Percentiles rank a stretch among this genome's conserved stretches.
These are phyloP conservation scores for Fraxinus dipetala DNA, from an alignment of 305 asterid genomes.

Conservation along the genomic window DNA sequence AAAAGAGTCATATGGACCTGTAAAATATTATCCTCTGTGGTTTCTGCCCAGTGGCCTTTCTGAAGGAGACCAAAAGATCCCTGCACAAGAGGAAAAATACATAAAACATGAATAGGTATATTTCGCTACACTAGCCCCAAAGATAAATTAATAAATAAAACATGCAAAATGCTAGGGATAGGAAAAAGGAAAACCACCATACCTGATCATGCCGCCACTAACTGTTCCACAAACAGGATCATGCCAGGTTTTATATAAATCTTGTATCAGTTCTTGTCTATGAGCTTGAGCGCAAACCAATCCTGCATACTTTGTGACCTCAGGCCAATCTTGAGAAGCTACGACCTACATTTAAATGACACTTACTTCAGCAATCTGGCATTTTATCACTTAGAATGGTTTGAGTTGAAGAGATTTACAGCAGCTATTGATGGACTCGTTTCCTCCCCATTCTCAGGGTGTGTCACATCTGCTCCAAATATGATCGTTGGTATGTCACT, in stretches of 20 bases:
- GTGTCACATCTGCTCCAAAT: constrained; percentile 98
- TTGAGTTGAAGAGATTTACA: constrained; percentile 36
- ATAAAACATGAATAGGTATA: background rate
- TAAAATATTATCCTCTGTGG: constrained; percentile 99
- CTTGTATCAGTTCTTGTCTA: constrained; percentile 92
- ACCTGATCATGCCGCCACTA: constrained; percentile 99
- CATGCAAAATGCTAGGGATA: background rate
- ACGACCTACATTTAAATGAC: constrained; percentile 57
- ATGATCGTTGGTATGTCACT: constrained; percentile 96
- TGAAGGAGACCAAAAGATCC: constrained; percentile 93
- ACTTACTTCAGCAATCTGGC: constrained; percentile 17
- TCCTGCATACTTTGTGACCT: constrained; percentile 95
- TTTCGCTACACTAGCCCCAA: background rate
- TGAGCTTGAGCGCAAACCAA: constrained; percentile 99
- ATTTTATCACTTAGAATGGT: background rate
- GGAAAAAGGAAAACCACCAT: background rate
- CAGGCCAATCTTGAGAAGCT: constrained; percentile 99
- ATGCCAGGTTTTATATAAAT: constrained; percentile 91
- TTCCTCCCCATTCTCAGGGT: constrained; percentile 97
- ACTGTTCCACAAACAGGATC: constrained; percentile 93
- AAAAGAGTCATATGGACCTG: constrained; percentile 41
- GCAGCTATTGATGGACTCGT: constrained; percentile 99
- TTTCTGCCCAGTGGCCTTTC: constrained; percentile 98
- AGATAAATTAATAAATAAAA: background rate
- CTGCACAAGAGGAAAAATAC: constrained; percentile 36